Evolutionary conservation across 2,329 filamentous ascomycete genomes (phyloP).

Genomic region (Fusarium sp.): DNA sequence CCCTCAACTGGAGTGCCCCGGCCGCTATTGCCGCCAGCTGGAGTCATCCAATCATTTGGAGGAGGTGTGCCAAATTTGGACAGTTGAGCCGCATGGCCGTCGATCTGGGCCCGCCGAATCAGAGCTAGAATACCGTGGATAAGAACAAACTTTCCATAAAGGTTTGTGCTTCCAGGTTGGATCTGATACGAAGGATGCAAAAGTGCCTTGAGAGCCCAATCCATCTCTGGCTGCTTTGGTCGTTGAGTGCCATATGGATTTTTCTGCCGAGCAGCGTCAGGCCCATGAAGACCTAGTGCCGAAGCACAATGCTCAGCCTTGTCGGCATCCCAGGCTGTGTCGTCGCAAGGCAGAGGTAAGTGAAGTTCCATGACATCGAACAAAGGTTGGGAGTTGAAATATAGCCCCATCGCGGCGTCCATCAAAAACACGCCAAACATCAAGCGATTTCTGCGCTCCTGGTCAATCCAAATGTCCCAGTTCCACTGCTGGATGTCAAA

Average conservation of each 20-base stretch:
- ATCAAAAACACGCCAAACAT: conserved; percentile 74
- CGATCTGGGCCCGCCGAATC: conserved; percentile 61
- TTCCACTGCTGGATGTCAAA: conserved; percentile 67
- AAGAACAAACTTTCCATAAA: conserved; percentile 79
- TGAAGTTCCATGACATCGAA: conserved; percentile 74
- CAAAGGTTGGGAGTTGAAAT: conserved; percentile 75
- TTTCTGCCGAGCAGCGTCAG: conserved; percentile 62
- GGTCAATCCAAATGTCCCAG: conserved; percentile 76
- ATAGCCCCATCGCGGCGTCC: conserved; percentile 75
- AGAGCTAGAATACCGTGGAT: conserved; percentile 76
- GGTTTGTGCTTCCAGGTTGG: conserved; percentile 74
- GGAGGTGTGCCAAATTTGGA: conserved; percentile 66
- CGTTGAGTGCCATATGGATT: conserved; percentile 74
- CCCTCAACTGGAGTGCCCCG: conserved; percentile 61
- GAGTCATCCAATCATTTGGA: conserved; percentile 68
- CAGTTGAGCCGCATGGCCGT: conserved; percentile 54
- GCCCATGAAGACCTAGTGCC: conserved; percentile 73
- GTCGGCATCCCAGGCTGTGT: conserved; percentile 78
- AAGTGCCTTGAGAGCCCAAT: conserved; percentile 70
- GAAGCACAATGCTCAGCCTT: conserved; percentile 70
- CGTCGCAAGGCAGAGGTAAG: conserved; percentile 77
- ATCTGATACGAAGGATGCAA: conserved; percentile 70
- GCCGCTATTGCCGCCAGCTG: conserved; percentile 57
- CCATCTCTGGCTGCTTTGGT: conserved; percentile 73
- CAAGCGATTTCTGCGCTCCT: conserved; percentile 75